phyloP scores from a whole-genome alignment of 2,329 filamentous ascomycete genomes.

The Pseudopyricularia cyperi region DNA sequence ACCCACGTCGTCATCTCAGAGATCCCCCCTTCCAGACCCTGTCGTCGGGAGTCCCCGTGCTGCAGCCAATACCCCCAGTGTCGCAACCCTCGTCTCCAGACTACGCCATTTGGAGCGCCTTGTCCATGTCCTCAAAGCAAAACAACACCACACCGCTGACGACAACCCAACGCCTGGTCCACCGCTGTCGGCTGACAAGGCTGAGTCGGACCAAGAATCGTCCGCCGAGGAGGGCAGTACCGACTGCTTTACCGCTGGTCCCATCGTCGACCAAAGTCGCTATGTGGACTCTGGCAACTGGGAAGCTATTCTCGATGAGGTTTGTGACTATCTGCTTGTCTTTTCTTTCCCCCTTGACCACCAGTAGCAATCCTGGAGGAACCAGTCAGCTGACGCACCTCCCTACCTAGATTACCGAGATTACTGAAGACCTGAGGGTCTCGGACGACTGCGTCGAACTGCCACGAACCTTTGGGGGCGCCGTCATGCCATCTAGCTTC shows the following conservation, averaged over 20 bases:
- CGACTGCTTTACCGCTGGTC: conserved; percentile 3
- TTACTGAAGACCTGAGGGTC: conserved; percentile 9
- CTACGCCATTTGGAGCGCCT: conserved; percentile 6
- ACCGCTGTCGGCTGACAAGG: neutral
- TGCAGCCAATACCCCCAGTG: neutral
- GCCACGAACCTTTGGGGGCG: neutral
- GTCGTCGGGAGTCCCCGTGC: neutral
- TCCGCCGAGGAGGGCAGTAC: neutral
- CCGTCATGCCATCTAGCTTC: conserved; percentile 6
- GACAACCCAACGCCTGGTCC: neutral
- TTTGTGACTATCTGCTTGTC: conserved; percentile 5
- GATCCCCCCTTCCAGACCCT: neutral
- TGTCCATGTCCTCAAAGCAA: neutral
- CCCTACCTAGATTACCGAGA: conserved; percentile 5
- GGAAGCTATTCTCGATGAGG: conserved; percentile 16
- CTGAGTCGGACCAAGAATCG: neutral
- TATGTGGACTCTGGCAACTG: conserved; percentile 16
- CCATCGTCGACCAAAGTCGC: conserved; percentile 10
- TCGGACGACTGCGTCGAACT: conserved; percentile 2
- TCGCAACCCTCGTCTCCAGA: neutral
- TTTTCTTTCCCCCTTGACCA: neutral
- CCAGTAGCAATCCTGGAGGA: too few species aligned
- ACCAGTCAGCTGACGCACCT: neutral
- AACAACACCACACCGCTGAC: neutral
- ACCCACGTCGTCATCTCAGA: neutral